phyloP scores from a whole-genome alignment of 1,284 basidiomycete species.

The Sanghuangporus baumii region DNA sequence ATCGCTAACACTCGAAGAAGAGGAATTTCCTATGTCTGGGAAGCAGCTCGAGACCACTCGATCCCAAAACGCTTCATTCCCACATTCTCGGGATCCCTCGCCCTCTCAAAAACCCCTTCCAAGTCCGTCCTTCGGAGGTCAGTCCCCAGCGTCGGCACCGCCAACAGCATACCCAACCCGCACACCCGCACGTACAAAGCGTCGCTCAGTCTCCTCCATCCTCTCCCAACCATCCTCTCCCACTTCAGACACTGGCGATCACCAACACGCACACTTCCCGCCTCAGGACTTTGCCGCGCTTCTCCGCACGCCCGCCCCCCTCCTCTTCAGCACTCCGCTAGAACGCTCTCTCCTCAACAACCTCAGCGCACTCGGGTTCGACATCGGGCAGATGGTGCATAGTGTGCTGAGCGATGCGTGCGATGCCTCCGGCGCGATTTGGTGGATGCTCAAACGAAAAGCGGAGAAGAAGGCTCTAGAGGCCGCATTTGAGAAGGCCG shows the following conservation, averaged over 20 bases:
- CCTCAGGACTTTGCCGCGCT: conserved; percentile 69
- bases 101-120: conserved; percentile 23
- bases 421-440: conserved; percentile 85
- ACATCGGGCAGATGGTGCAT: conserved; percentile 92
- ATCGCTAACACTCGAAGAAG: conserved; percentile 43
- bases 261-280: conserved; percentile 34
- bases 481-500: conserved; percentile 28
- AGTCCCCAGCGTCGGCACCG: conserved; percentile 28
- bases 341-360: conserved; percentile 80
- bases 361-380: conserved; percentile 78
- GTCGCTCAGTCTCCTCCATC: conserved; percentile 86
- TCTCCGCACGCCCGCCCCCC: conserved; percentile 64
- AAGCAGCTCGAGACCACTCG: not conserved
- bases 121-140: conserved; percentile 21
- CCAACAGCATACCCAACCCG: conserved; percentile 64
- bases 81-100: conserved; percentile 18
- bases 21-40: conserved; percentile 25
- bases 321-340: conserved; percentile 79
- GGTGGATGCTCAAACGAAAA: conserved; percentile 93
- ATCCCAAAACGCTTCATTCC: conserved; percentile 12
- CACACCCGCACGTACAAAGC: conserved; percentile 91
- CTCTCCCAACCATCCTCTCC: conserved; percentile 56
- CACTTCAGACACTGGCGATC: conserved; percentile 33
- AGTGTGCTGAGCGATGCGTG: conserved; percentile 90
- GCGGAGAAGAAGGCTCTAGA: conserved; percentile 59